Conservation (phyloP, 768 basidiomycete genomes). For the Suillus cothurnatus region DNA sequence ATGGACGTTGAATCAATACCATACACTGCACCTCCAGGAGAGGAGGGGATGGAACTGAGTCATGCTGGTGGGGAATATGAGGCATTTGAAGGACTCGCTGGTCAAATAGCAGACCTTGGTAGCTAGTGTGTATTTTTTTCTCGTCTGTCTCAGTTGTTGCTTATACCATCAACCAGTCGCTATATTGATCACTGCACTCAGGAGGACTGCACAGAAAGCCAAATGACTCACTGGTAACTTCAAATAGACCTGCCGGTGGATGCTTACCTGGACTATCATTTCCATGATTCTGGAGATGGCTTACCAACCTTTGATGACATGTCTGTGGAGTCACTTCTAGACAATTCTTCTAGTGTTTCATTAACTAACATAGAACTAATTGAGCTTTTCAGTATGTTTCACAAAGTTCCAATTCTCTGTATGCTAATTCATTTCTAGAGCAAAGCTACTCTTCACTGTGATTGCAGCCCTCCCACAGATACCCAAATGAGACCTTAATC, state of each 20-base stretch:
- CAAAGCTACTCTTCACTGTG: neutral
- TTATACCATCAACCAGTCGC: neutral
- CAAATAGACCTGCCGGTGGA: neutral
- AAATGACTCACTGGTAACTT: neutral
- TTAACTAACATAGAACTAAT: neutral
- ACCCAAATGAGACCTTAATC: neutral
- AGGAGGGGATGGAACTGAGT: too few species aligned
- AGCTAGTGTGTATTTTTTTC: neutral
- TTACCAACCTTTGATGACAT: neutral
- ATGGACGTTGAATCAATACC: too few species aligned
- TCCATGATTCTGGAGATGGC: neutral
- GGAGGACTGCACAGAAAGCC: neutral
- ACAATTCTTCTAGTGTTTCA: neutral
- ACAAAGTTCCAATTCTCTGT: neutral
- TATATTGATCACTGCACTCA: neutral
- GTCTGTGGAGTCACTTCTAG: neutral
- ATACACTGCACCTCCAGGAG: too few species aligned
- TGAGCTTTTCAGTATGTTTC: neutral
- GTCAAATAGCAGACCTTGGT: neutral
- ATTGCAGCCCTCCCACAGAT: neutral
- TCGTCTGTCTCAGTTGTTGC: neutral
- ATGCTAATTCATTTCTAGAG: neutral
- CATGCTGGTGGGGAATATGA: too few species aligned
- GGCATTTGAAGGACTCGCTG: neutral
- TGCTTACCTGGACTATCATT: neutral